Evolutionary conservation across 805 yeast genomes (phyloP), one percentile per base, ranked within the genome.

Genomic region (Tanozyma kutaoensis): DNA sequence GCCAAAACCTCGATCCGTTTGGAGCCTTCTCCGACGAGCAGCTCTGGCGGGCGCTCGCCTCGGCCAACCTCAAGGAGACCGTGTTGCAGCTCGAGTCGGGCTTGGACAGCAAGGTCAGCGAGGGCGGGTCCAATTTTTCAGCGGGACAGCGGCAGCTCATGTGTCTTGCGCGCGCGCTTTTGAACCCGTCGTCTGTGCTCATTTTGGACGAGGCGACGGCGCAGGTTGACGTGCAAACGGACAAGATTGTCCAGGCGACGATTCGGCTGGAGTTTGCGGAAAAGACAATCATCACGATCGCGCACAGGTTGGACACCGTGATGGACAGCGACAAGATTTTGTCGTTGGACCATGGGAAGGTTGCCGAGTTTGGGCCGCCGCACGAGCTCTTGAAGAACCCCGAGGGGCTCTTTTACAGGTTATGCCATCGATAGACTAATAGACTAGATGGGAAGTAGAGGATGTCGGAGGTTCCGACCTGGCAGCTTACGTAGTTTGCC

Each of bases 1-100:
- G 95, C 41, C 78, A 81, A 25, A 85, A 85, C 48, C 62, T 85
- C n/a, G 97, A 88, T 50, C 97, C 97, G 15, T 71, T 78, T 2
- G 36, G 34, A 14, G 43, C 40, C 32, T 35, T 40, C 26, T 29
- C 36, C 7, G 50, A 45, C 17, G 42, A 34, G 8, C 37, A 36
- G 22, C 29, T 45, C 5, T 84, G 94, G 94, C 58, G 62, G 16
- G 91, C 76, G 0, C 58, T 85, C 29, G 84, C 76, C 40, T 56
- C 82, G 24, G 70, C 94, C 0, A 93, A 84, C 46, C 58, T 85
- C 55, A 76, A 76, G 43, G 58, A 57, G 3, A 91, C 79, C 41
- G 58, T 85, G 11, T 35, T 56, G 25, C 20, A 18, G 10, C 9
- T 8, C 10, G 20, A 10, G 10, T 8, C 8, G 10, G 20, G 20